Base-by-base conservation (phyloP, 768 basidiomycete genomes). In the Butyriboletus loyo region DNA sequence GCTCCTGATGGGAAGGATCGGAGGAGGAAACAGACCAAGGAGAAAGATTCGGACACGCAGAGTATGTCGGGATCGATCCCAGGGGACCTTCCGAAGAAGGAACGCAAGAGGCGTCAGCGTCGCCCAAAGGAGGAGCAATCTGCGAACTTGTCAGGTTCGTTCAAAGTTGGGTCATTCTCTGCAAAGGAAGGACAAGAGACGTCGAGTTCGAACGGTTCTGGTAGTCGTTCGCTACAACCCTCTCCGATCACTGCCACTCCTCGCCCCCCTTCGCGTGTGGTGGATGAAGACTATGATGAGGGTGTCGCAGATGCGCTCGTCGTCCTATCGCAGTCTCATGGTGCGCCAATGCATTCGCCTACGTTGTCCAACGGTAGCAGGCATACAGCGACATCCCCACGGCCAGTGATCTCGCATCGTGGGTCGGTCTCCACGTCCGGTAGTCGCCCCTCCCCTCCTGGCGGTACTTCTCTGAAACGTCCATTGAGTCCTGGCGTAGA, bases 251-350 rank as follows among this genome's bases (percentile, higher is more conserved):
- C 77, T 52, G 79, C 76, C 19, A 77, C 78, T 7, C 79, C 83
- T 47, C 71, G 81, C 34, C 79, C 83, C 17, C 84, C 86, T 7
- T 75, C 83, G 11, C 78, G 94, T 7, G 72, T 81, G 2, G 79
- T 95, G 17, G 92, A 97, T 62, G 94, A 98, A 59, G 89, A 97
- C 61, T 97, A 97, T 60, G 94, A 98, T 60, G 94, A 94, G 68
- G 89, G 87, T 24, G 89, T 85, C n/a, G 84, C 90, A 5, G 92
- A 92, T 59, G 83, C 89, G 0, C 73, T 97, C 31, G 89, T 97
- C 70, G 83, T 79, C 2, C 76, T 97, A 6, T 69, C 52, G 71
- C 86, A 60, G 57, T 72, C 69, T 58, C 77, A 68, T 49, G 54
- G 53, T 40, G 69, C 57, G 25, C 50, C 56, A 34, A 32, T 47